These are phyloP conservation scores for Graphium sp. DNA, from an alignment of 2,329 filamentous ascomycete species.

Conservation along the genomic window DNA sequence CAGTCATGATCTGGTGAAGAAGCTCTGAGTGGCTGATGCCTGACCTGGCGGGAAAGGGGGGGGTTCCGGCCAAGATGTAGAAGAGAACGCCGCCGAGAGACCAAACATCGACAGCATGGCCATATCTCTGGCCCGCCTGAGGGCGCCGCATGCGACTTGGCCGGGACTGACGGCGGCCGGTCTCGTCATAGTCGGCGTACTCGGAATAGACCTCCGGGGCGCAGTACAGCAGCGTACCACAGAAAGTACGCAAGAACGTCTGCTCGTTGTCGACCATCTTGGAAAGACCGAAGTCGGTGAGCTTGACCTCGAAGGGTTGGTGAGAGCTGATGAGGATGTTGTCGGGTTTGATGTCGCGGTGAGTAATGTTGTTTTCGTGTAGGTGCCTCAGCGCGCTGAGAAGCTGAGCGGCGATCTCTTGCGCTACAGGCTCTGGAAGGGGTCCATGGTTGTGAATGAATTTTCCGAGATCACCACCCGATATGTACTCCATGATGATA, in stretches of 20 bases:
- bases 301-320: slow-evolving; percentile 65
- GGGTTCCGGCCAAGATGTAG: slow-evolving; percentile 60
- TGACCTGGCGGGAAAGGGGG: slow-evolving; percentile 66
- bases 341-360: slow-evolving; percentile 97
- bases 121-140: slow-evolving; percentile 50
- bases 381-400: slow-evolving; percentile 73
- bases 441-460: slow-evolving; percentile 44
- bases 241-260: slow-evolving; percentile 91
- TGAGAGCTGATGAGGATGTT: slow-evolving; percentile 74
- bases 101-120: slow-evolving; percentile 90
- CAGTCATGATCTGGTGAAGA: slow-evolving; percentile 74
- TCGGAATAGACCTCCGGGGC: slow-evolving; percentile 89
- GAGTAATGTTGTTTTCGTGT: slow-evolving; percentile 77
- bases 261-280: slow-evolving; percentile 85
- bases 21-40: slow-evolving; percentile 66
- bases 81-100: slow-evolving; percentile 87
- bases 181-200: slow-evolving; percentile 50
- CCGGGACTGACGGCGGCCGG: slow-evolving; percentile 45
- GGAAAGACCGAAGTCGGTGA: slow-evolving; percentile 92
- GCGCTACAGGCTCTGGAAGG: slow-evolving; percentile 52
- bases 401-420: slow-evolving; percentile 58
- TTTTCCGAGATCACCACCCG: slow-evolving; percentile 65
- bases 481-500: slow-evolving; percentile 90
- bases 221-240: slow-evolving; percentile 88
- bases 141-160: slow-evolving; percentile 44